Evolutionary conservation across 441 rosid species (phyloP), one percentile per base, ranked within the genome.

Genomic region (Jatropha podagrica): DNA sequence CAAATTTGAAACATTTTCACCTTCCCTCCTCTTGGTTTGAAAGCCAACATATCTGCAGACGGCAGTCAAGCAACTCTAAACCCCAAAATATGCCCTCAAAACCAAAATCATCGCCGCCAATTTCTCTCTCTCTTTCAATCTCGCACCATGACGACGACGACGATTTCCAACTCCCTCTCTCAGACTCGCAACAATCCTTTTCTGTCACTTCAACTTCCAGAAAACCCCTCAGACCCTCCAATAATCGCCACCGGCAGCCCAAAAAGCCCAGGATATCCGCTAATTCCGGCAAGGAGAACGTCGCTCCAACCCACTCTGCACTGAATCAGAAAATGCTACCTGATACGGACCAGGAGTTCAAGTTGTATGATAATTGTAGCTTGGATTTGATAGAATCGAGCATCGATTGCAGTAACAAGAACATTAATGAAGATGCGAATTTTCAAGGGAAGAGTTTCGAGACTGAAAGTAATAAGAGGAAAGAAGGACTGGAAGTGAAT

Each of bases 321-420:
- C 65, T 70, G 32, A 7, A 66, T 68, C 67, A 72, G 4, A 62
- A 20, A 23, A 20, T 54, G 55, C 54, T 41, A 26, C 46, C 41
- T 27, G 8, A 68, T 5, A 20, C 71, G 55, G 52, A 20, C 3
- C 48, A 41, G 11, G 73, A 18, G 0, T 27, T 26, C 15, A 52
- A 40, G 11, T 68, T 77, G 17, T 76, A 77, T 5, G 82, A 75
- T 48, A 55, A 27, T 38, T 86, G 84, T 81, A 84, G 96, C 84
- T 82, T 94, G 84, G 96, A 95, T 64, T 83, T 76, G 68, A 87
- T 95, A 68, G 87, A 90, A 0, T 87, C 93, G 26, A 92, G 86
- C 88, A 79, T 92, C 37, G 93, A 87, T 70, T 88, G 85, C 59
- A 75, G 80, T 17, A 42, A 23, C 23, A 68, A 13, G 18, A 61